These are phyloP conservation scores for Pueraria montana DNA, from an alignment of 306 rosid species.

Conservation along the genomic window DNA sequence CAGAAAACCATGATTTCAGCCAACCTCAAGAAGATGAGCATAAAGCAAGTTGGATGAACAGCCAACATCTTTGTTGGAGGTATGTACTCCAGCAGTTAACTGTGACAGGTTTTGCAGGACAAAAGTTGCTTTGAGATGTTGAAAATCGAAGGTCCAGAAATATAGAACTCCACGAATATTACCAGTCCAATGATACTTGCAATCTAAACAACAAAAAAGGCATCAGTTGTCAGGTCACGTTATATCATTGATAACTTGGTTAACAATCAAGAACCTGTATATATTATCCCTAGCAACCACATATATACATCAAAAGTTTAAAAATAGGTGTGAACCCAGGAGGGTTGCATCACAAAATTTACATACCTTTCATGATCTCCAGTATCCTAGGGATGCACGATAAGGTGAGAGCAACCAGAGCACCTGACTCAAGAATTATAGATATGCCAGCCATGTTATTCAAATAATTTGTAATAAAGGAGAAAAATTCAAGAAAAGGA, in stretches of 20 bases:
- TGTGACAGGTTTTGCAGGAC: conserved; percentile 48
- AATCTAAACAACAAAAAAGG: conserved; percentile 41
- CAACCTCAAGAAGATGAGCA: conserved; percentile 42
- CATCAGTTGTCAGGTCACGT: background rate
- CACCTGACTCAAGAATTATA: conserved; percentile 56
- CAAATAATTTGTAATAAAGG: conserved; percentile 39
- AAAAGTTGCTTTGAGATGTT: conserved; percentile 53
- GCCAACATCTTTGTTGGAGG: conserved; percentile 30
- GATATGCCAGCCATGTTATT: conserved; percentile 49
- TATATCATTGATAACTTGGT: conserved; percentile 20
- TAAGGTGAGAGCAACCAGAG: conserved; percentile 53
- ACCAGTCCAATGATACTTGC: conserved; percentile 47
- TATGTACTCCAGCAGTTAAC: conserved; percentile 48
- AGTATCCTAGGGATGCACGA: conserved; percentile 52
- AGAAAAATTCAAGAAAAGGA: conserved; percentile 26
- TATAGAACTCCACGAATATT: conserved; percentile 44
- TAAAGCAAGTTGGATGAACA: conserved; percentile 35
- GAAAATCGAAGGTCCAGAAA: conserved; percentile 52
- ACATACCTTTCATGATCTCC: conserved; percentile 70
- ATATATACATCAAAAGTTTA: background rate
- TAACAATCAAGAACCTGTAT: conserved; percentile 25
- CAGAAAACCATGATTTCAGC: conserved; percentile 45
- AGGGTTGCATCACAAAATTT: background rate
- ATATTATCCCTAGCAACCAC: conserved; percentile 19
- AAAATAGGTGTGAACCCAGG: background rate